Evolutionary conservation across 169 alveolate genomes (phyloP).

Genomic region (Cryptosporidium sp.): DNA sequence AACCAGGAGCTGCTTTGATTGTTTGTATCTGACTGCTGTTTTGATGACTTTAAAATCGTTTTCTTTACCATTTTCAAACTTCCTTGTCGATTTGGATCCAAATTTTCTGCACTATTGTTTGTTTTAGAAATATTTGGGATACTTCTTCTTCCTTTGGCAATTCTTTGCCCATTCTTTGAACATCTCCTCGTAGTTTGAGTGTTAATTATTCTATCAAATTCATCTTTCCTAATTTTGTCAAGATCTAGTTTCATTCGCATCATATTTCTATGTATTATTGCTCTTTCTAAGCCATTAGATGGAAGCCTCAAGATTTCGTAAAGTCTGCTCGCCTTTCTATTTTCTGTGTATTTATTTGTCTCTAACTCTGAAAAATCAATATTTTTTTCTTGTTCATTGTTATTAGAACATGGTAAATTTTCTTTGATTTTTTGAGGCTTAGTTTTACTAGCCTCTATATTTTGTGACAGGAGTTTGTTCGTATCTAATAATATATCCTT

Average conservation of each 20-base stretch:
- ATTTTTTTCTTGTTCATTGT: neutral
- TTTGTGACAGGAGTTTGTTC: conserved; percentile 1
- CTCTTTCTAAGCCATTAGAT: conserved; percentile 25
- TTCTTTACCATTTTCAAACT: conserved; percentile 32
- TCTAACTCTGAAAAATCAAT: neutral
- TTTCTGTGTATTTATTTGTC: neutral
- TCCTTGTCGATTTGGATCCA: neutral
- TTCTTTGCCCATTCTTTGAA: conserved; percentile 40
- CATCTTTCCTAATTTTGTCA: conserved; percentile 16
- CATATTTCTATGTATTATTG: conserved; percentile 39
- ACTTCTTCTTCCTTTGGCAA: conserved; percentile 15
- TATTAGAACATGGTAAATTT: neutral
- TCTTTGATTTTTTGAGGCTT: neutral
- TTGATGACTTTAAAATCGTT: conserved; percentile 48
- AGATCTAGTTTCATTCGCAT: conserved; percentile 59
- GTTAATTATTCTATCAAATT: neutral
- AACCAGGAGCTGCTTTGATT: conserved; percentile 36
- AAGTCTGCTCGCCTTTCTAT: neutral
- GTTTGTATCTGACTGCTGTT: conserved; percentile 9
- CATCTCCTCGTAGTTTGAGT: neutral
- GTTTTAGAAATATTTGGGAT: neutral
- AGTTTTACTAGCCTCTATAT: neutral
- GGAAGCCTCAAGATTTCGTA: neutral
- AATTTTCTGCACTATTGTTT: neutral
- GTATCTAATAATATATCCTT: conserved; percentile 18